phyloP scores from a whole-genome alignment of 2,329 filamentous ascomycete species.

The Cladophialophora bantiana region DNA sequence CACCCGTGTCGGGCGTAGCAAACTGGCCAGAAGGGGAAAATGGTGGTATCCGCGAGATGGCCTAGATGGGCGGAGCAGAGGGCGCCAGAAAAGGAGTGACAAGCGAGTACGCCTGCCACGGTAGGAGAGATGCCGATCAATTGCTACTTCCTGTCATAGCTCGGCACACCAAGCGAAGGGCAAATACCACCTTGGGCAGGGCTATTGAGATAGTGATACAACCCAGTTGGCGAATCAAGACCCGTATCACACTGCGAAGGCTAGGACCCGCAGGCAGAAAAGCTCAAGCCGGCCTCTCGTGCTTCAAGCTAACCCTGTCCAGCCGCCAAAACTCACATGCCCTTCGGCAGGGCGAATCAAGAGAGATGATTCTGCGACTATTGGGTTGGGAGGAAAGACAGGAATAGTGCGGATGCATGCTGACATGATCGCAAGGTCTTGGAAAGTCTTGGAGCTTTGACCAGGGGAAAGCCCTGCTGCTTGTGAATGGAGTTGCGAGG shows the following conservation, averaged over 20 bases:
- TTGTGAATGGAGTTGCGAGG: background rate
- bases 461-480: background rate
- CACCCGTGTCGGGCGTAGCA: background rate
- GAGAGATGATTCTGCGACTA: background rate
- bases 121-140: slow-evolving; percentile 15
- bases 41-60: background rate
- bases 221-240: slow-evolving; percentile 11
- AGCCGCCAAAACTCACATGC: background rate
- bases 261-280: background rate
- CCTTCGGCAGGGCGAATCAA: background rate
- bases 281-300: background rate
- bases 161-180: background rate
- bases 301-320: background rate
- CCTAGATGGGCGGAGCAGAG: background rate
- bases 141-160: background rate
- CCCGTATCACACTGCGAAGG: background rate
- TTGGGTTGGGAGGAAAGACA: background rate
- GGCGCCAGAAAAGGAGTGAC: background rate
- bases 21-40: background rate
- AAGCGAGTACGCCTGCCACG: slow-evolving; percentile 8
- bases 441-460: slow-evolving; percentile 13
- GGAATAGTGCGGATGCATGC: slow-evolving; percentile 28
- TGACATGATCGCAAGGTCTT: slow-evolving; percentile 25
- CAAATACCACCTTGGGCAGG: slow-evolving; percentile 23
- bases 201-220: slow-evolving; percentile 15